phyloP scores from a whole-genome alignment of 176 grass and related monocot species.

The Zoysia japonica region DNA sequence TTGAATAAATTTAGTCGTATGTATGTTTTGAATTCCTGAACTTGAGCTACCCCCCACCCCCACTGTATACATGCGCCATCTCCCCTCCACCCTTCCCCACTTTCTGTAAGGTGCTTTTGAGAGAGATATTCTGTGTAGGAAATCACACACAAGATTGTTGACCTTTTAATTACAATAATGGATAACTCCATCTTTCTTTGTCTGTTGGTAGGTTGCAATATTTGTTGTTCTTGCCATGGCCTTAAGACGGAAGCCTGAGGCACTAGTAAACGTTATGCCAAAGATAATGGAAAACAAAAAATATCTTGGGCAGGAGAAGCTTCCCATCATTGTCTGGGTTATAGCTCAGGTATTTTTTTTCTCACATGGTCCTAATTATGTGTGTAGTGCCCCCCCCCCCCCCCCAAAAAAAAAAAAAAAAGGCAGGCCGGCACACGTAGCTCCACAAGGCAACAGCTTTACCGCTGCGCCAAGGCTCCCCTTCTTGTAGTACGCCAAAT shows the following conservation, averaged over 20 bases:
- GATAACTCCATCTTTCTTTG: not conserved
- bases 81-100: not conserved
- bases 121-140: not conserved
- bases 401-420: too few relatives aligned
- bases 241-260: constrained; percentile 81
- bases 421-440: too few relatives aligned
- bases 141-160: not conserved
- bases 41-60: not conserved
- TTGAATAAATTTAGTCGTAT: not conserved
- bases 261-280: constrained; percentile 51
- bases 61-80: not conserved
- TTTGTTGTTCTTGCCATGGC: constrained; percentile 87
- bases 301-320: constrained; percentile 84
- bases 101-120: constrained; percentile 7
- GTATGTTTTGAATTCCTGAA: not conserved
- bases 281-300: constrained; percentile 74
- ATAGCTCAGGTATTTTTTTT: constrained; percentile 70
- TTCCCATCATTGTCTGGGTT: constrained; percentile 79
- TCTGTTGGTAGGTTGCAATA: constrained; percentile 74
- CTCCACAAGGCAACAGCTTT: too few relatives aligned
- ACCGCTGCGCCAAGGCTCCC: too few relatives aligned
- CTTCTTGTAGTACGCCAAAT: not conserved
- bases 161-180: constrained; percentile 3
- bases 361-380: not conserved
- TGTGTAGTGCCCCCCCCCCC: not conserved